Evolutionary conservation across 805 yeast genomes (phyloP).

Genomic region (Lipomyces starkeyi): DNA sequence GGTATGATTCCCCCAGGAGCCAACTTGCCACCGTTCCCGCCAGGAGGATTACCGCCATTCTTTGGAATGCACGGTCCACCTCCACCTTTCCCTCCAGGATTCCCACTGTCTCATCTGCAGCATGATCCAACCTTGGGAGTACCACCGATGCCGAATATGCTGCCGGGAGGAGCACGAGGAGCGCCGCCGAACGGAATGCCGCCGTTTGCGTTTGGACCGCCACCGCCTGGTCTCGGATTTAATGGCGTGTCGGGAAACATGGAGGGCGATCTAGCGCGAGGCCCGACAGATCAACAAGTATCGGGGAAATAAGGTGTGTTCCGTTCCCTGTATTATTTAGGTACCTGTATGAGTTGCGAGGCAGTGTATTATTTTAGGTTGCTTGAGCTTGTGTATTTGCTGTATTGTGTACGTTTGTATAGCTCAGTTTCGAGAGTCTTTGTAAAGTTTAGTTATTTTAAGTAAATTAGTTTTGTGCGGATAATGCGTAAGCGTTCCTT

Average conservation of each 20-base stretch:
- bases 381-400: not conserved
- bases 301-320: not conserved
- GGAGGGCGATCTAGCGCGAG: not conserved
- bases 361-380: not conserved
- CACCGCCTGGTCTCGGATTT: constrained; percentile 12
- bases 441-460: not conserved
- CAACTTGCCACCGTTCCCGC: constrained; percentile 18
- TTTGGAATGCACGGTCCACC: constrained; percentile 29
- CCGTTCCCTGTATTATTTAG: not conserved
- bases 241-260: not conserved
- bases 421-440: not conserved
- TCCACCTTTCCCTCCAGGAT: constrained; percentile 30
- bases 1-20: constrained; percentile 15
- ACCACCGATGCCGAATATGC: not conserved
- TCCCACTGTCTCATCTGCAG: constrained; percentile 10
- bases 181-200: constrained; percentile 13
- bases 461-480: not conserved
- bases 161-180: constrained; percentile 3
- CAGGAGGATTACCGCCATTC: constrained; percentile 21
- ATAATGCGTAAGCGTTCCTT: too few relatives aligned
- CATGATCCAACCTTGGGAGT: constrained; percentile 6
- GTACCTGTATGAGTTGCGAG: not conserved
- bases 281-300: not conserved
- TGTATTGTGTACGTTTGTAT: not conserved
- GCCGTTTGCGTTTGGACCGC: constrained; percentile 10